Percentiles rank a stretch among this genome's conserved stretches.
Conservation (phyloP, 2,329 filamentous ascomycete genomes). For the Xylaria sp. region DNA sequence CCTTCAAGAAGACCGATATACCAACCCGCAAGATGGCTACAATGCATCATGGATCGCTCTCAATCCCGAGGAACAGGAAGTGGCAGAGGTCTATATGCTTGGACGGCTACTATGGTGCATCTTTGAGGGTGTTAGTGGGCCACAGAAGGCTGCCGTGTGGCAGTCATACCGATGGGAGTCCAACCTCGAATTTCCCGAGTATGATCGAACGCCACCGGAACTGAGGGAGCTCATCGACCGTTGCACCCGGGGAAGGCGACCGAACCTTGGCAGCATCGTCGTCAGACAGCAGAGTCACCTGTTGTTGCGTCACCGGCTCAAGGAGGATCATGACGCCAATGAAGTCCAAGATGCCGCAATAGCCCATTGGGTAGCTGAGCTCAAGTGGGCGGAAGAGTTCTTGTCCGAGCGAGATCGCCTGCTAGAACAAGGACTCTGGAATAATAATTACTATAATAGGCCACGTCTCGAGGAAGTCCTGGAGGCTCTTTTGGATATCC, state of each 20-base stretch:
- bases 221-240: slow-evolving; percentile 62
- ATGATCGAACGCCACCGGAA: slow-evolving; percentile 58
- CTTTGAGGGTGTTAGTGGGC: slow-evolving; percentile 69
- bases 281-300: slow-evolving; percentile 60
- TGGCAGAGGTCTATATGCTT: slow-evolving; percentile 71
- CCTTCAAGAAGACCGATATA: slow-evolving; percentile 58
- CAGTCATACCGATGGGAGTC: slow-evolving; percentile 69
- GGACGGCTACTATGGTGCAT: slow-evolving; percentile 71
- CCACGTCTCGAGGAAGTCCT: slow-evolving; percentile 61
- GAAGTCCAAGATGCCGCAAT: slow-evolving; percentile 52
- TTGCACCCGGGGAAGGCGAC: slow-evolving; percentile 62
- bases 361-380: slow-evolving; percentile 62
- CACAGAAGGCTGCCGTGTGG: slow-evolving; percentile 67
- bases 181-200: slow-evolving; percentile 66
- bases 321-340: slow-evolving; percentile 51
- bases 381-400: slow-evolving; percentile 61
- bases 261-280: slow-evolving; percentile 58
- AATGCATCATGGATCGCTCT: slow-evolving; percentile 68
- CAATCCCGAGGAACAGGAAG: slow-evolving; percentile 63
- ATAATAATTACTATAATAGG: slow-evolving; percentile 62
- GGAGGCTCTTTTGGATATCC: slow-evolving; percentile 43
- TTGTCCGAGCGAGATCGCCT: slow-evolving; percentile 55
- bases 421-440: slow-evolving; percentile 57
- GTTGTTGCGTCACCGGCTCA: slow-evolving; percentile 54
- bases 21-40: slow-evolving; percentile 62